phyloP scores from a whole-genome alignment of 768 basidiomycete species.

The Boletus pseudo-olivaceus region DNA sequence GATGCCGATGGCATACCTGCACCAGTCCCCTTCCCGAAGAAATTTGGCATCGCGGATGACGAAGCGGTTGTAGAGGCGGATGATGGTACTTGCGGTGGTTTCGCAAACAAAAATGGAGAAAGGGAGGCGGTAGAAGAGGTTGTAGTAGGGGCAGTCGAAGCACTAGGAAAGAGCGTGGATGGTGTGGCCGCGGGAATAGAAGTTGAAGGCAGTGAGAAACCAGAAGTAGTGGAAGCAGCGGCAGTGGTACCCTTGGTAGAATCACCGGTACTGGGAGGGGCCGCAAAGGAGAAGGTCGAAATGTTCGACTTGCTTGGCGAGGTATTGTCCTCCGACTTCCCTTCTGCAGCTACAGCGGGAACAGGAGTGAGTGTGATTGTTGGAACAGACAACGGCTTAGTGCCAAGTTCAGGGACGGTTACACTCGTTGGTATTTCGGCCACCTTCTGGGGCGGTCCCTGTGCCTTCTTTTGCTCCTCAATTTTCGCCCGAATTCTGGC shows the following conservation, averaged over 20 bases:
- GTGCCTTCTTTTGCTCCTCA: conserved; percentile 42
- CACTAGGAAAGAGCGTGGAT: conserved; percentile 12
- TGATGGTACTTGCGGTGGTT: conserved; percentile 9
- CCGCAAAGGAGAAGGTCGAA: conserved; percentile 16
- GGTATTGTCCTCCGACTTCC: conserved; percentile 1
- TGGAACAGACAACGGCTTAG: conserved; percentile 23
- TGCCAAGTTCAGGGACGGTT: conserved; percentile 20
- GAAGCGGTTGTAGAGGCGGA: neutral
- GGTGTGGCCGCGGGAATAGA: conserved; percentile 23
- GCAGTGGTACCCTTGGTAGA: conserved; percentile 5
- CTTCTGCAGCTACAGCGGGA: conserved; percentile 7
- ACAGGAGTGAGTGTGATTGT: conserved; percentile 28
- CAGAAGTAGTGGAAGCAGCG: conserved; percentile 10
- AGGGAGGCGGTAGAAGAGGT: conserved; percentile 8
- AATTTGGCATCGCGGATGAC: conserved; percentile 24
- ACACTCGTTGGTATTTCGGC: conserved; percentile 29
- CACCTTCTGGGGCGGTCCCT: conserved; percentile 33
- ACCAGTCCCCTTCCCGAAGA: conserved; percentile 30
- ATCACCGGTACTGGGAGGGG: conserved; percentile 1
- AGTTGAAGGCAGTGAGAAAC: conserved; percentile 23
- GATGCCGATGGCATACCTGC: conserved; percentile 1
- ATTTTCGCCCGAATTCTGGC: conserved; percentile 59
- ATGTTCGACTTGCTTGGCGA: conserved; percentile 14
- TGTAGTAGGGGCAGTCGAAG: conserved; percentile 6
- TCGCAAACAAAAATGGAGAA: conserved; percentile 17